Percentiles rank a stretch among this genome's conserved stretches.
These are phyloP conservation scores for Phaeotremella fagi DNA, from an alignment of 768 basidiomycete genomes.

Conservation along the genomic window DNA sequence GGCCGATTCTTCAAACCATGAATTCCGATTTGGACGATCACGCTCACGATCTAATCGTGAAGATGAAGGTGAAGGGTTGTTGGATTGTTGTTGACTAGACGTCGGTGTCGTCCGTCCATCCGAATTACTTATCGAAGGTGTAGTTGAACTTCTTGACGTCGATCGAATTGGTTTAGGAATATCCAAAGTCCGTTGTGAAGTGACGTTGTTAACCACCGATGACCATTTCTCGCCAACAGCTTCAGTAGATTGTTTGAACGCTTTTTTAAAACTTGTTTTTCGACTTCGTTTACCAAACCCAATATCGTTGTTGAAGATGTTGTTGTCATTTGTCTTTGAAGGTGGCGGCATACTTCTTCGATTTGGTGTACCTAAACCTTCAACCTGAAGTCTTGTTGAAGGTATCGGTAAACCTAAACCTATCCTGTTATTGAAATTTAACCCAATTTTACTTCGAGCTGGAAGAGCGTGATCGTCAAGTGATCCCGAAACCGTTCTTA, in stretches of 20 bases:
- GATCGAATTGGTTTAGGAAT: conserved; percentile 10
- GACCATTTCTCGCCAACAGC: conserved; percentile 23
- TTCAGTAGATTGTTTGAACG: conserved; percentile 25
- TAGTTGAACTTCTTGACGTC: background rate
- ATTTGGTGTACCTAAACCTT: conserved; percentile 1
- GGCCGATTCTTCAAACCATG: conserved; percentile 21
- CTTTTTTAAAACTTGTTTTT: conserved; percentile 37
- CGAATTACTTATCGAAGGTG: background rate
- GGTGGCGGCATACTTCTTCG: conserved; percentile 18
- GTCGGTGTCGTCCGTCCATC: conserved; percentile 2
- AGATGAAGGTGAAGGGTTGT: background rate
- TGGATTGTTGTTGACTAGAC: background rate
- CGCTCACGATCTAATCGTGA: background rate
- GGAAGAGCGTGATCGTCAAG: conserved; percentile 40
- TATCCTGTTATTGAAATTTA: conserved; percentile 15
- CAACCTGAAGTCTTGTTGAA: conserved; percentile 8
- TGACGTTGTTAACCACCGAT: conserved; percentile 15
- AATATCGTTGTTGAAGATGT: too few species aligned
- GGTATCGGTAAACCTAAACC: conserved; percentile 17
- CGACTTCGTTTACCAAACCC: conserved; percentile 15
- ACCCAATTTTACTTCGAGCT: conserved; percentile 13
- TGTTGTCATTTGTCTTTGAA: background rate
- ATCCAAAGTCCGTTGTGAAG: conserved; percentile 11
- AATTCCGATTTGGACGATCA: background rate
- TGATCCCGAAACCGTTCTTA: conserved; percentile 33